Base-by-base conservation (phyloP, 257 asterid species). In the Fraxinus cuspidata region DNA sequence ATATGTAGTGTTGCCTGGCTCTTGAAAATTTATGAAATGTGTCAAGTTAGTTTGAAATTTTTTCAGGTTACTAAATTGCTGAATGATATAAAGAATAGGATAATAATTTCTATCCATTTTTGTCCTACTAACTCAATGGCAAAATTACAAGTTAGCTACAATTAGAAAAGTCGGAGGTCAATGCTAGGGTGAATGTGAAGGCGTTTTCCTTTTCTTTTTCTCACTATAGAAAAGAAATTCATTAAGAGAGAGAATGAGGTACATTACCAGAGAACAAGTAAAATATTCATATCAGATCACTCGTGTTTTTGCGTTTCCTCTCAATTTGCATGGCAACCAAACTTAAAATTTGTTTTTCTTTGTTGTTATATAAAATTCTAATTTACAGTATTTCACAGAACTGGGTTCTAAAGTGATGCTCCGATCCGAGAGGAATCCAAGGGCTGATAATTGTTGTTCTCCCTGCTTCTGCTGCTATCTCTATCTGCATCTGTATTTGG, bases 261-360 rank as follows among this genome's bases (percentile, higher is more conserved):
- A 63, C 21, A 25, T 11, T 8, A 12, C 69, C 25, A 63, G 34
- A 63, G 16, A 63, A 63, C 18, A 25, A 25, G 34, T 1, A 23
- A 23, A 8, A 25, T 63, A 9, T 27, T 63, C 32, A 27, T 63
- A 63, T 23, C 18, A 63, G 69, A 10, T 63, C 69, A 9, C 69
- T 23, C 3, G 19, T 25, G 13, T 60, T 37, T 7, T 2, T 25
- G 29, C 64, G 73, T 44, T 31, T 42, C 65, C 80, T 81, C 76
- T 74, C 47, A n/a, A 70, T 23, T 77, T 37, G 58, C 8, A 58
- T 40, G 76, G 76, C 60, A 51, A 23, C 51, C 51, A 49, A 77
- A 60, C 66, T 25, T 68, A 72, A 69, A 58, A 63, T 18, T 29
- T 40, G 18, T 18, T 27, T 53, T 23, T 75, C 37, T 71, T 23